phyloP scores from a whole-genome alignment of 768 basidiomycete genomes.

The Leccinellum rugosiceps region DNA sequence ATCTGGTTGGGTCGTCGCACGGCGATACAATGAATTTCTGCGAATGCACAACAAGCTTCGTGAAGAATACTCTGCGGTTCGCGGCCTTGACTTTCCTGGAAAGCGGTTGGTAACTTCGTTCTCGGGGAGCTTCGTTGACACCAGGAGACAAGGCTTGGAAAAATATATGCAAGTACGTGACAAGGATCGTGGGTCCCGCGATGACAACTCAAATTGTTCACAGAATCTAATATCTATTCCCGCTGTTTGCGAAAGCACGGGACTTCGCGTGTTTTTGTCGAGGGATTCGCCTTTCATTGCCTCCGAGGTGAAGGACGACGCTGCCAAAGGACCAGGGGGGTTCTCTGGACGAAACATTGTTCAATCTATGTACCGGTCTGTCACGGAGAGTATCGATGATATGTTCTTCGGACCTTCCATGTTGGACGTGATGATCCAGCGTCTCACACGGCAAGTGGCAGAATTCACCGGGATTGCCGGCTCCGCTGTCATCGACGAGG shows the following conservation, averaged over 20 bases:
- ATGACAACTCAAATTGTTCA: background rate
- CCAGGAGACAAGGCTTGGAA: constrained; percentile 73
- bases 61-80: constrained; percentile 67
- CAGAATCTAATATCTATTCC: constrained; percentile 75
- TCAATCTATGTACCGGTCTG: constrained; percentile 83
- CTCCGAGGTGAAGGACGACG: constrained; percentile 40
- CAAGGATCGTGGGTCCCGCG: background rate
- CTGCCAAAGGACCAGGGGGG: constrained; percentile 39
- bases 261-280: constrained; percentile 82
- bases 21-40: constrained; percentile 94
- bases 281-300: constrained; percentile 82
- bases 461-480: constrained; percentile 84
- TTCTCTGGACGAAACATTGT: constrained; percentile 78
- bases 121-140: constrained; percentile 85
- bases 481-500: constrained; percentile 76
- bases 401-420: constrained; percentile 96
- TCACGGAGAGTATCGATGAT: constrained; percentile 94
- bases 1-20: constrained; percentile 90
- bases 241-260: constrained; percentile 75
- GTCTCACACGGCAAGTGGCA: constrained; percentile 85
- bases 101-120: constrained; percentile 90
- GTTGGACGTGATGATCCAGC: constrained; percentile 91
- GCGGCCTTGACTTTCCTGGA: constrained; percentile 83
- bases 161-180: constrained; percentile 79
- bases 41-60: constrained; percentile 83